phyloP scores from a whole-genome alignment of 805 yeast species.

The Yarrowia yakushimensis region DNA sequence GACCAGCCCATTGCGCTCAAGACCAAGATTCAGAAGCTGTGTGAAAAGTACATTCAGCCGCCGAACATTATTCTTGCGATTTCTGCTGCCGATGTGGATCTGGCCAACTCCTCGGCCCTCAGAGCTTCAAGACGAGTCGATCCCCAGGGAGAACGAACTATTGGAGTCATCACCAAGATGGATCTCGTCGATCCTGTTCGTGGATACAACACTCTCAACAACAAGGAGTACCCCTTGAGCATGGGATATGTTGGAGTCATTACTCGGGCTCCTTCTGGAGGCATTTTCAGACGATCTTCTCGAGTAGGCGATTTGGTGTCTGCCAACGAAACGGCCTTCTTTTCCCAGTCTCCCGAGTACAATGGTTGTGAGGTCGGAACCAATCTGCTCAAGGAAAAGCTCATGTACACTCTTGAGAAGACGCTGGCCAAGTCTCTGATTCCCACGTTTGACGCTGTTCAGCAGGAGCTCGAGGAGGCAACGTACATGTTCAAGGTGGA shows the following conservation, averaged over 20 bases:
- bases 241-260: conserved; percentile 99
- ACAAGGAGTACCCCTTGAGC: conserved; percentile 79
- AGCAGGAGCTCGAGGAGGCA: conserved; percentile 90
- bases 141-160: conserved; percentile 91
- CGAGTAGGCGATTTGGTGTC: conserved; percentile 51
- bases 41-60: conserved; percentile 79
- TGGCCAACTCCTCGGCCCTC: conserved; percentile 93
- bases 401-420: conserved; percentile 81
- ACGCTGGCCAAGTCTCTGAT: conserved; percentile 86
- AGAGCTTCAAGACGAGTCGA: conserved; percentile 86
- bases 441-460: conserved; percentile 82
- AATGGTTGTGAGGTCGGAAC: conserved; percentile 78
- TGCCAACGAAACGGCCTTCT: conserved; percentile 52
- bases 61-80: conserved; percentile 96
- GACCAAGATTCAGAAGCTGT: conserved; percentile 68
- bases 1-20: conserved; percentile 90
- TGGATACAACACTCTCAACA: conserved; percentile 66
- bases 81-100: conserved; percentile 95
- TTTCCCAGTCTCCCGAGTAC: conserved; percentile 58
- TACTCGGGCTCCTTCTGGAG: conserved; percentile 60
- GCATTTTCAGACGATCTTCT: conserved; percentile 55
- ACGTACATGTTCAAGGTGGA: conserved; percentile 92
- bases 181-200: conserved; percentile 78
- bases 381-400: conserved; percentile 64
- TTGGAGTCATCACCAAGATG: conserved; percentile 92